Evolutionary conservation across 768 basidiomycete species (phyloP).

Genomic region (Cantharellus anzutake): DNA sequence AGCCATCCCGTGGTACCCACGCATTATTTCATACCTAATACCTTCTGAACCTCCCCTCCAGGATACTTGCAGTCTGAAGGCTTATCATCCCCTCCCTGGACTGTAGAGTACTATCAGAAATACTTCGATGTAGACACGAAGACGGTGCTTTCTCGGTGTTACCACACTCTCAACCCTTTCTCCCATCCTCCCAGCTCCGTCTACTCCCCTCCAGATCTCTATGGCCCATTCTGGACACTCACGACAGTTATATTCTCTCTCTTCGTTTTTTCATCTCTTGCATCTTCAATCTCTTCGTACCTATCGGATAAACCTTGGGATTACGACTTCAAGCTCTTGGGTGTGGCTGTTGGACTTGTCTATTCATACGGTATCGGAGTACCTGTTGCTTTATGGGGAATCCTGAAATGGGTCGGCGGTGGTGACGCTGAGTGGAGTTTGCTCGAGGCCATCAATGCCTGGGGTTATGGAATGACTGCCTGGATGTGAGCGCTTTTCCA

Average conservation of each 20-base stretch:
- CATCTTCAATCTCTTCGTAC: conserved; percentile 73
- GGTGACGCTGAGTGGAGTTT: conserved; percentile 84
- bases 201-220: conserved; percentile 40
- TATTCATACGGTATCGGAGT: conserved; percentile 76
- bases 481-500: conserved; percentile 10
- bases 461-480: conserved; percentile 23
- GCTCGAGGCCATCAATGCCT: conserved; percentile 34
- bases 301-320: conserved; percentile 47
- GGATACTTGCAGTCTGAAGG: not conserved
- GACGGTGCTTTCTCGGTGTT: conserved; percentile 52
- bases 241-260: conserved; percentile 87
- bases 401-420: conserved; percentile 43
- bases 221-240: conserved; percentile 95
- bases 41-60: not conserved
- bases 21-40: not conserved
- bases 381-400: conserved; percentile 70
- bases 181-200: conserved; percentile 37
- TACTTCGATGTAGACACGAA: conserved; percentile 82
- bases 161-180: conserved; percentile 53
- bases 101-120: conserved; percentile 49
- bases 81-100: conserved; percentile 46
- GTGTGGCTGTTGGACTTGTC: conserved; percentile 63
- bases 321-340: conserved; percentile 75
- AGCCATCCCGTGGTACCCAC: not conserved
- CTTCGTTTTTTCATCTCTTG: conserved; percentile 86